phyloP scores from a whole-genome alignment of 306 rosid genomes.

The Hippophae tibetana region DNA sequence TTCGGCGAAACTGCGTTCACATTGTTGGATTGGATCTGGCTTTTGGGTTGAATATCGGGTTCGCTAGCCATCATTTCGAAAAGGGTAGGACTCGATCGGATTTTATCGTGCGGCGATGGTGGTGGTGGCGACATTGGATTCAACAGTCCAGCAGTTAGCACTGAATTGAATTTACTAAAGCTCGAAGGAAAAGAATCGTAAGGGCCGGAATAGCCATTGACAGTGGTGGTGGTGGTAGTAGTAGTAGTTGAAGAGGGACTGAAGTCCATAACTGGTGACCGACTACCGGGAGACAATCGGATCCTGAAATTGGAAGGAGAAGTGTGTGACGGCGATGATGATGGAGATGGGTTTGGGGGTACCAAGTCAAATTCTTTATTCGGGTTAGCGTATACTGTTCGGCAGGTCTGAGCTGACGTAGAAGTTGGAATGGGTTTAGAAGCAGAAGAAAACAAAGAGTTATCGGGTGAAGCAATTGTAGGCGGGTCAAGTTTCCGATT shows the following conservation, averaged over 20 bases:
- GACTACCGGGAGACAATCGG: constrained; percentile 52
- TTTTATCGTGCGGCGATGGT: constrained; percentile 58
- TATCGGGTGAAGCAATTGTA: constrained; percentile 26
- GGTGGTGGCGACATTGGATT: constrained; percentile 90
- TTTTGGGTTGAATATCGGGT: constrained; percentile 53
- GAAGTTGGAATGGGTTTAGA: constrained; percentile 14
- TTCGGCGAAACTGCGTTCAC: constrained; percentile 22
- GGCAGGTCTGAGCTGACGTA: constrained; percentile 16
- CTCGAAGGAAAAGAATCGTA: constrained; percentile 63
- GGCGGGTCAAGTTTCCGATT: constrained; percentile 30
- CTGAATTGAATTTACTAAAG: constrained; percentile 73
- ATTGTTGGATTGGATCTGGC: constrained; percentile 46
- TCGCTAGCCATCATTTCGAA: constrained; percentile 92
- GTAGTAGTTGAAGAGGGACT: constrained; percentile 21
- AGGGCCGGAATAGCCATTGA: constrained; percentile 31
- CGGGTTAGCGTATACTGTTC: not conserved
- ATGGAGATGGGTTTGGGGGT: constrained; percentile 3
- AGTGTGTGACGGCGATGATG: constrained; percentile 19
- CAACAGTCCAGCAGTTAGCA: constrained; percentile 80
- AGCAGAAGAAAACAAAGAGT: constrained; percentile 41
- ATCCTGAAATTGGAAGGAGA: constrained; percentile 37
- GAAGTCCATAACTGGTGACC: constrained; percentile 81
- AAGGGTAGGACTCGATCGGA: constrained; percentile 83
- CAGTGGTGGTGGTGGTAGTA: not conserved
- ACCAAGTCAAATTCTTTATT: not conserved